These are phyloP conservation scores for Paecilomyces sp. DNA, from an alignment of 2,329 filamentous ascomycete genomes.

Conservation along the genomic window DNA sequence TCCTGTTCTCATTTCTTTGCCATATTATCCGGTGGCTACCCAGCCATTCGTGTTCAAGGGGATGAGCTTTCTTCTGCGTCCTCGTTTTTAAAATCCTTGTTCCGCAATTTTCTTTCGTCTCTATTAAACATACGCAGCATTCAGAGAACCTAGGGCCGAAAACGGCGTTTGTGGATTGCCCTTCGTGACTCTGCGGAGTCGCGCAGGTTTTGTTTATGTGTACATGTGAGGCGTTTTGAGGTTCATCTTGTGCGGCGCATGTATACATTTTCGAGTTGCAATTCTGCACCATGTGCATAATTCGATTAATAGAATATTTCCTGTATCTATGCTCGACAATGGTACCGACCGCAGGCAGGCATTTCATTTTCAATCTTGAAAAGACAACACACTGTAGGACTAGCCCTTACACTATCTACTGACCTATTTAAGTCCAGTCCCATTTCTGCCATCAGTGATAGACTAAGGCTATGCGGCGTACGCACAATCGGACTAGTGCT, in stretches of 20 bases:
- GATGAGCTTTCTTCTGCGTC: not conserved
- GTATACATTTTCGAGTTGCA: not conserved
- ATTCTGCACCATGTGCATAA: not conserved
- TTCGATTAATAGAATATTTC: not conserved
- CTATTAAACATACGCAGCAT: not conserved
- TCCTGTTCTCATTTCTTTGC: not conserved
- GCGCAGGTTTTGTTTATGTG: not conserved
- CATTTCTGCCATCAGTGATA: no score
- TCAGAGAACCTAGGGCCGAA: not conserved
- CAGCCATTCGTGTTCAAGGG: not conserved
- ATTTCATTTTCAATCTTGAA: no score
- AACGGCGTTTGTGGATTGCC: constrained; percentile 8
- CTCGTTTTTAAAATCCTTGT: not conserved
- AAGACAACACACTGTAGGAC: no score
- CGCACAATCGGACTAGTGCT: no score
- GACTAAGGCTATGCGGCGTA: no score
- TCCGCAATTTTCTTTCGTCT: not conserved
- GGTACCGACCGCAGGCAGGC: no score
- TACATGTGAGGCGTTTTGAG: not conserved
- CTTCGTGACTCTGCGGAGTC: not conserved
- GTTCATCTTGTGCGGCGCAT: not conserved
- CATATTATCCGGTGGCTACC: not conserved
- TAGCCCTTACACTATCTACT: no score
- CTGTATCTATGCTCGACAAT: no score
- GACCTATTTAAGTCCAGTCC: no score